phyloP scores from a whole-genome alignment of 106 monocot genomes.

The Triglochin maritima region DNA sequence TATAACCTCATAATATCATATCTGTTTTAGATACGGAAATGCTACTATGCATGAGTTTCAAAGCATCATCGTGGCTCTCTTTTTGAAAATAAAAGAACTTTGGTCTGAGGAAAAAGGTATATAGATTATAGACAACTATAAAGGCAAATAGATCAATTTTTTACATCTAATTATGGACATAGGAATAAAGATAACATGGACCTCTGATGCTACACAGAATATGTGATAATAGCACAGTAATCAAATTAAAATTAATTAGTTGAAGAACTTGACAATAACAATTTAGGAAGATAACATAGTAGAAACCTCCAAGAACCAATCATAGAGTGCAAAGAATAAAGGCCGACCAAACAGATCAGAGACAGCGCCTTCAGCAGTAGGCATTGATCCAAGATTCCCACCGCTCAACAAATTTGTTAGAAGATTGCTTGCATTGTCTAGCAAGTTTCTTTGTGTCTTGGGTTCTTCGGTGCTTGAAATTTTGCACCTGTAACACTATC shows the following conservation, averaged over 20 bases:
- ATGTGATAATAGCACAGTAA: background rate
- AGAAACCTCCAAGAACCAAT: slow-evolving; percentile 94
- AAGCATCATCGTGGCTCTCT: too few relatives aligned
- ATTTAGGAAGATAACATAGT: slow-evolving; percentile 7
- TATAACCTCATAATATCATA: too few relatives aligned
- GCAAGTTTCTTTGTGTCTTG: slow-evolving; percentile 53
- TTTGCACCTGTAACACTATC: slow-evolving; percentile 44
- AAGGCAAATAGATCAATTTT: too few relatives aligned
- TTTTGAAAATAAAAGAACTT: too few relatives aligned
- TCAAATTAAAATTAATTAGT: too few relatives aligned
- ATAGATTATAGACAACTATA: too few relatives aligned
- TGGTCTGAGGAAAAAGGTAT: too few relatives aligned
- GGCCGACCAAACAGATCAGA: slow-evolving; percentile 86
- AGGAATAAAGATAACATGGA: background rate
- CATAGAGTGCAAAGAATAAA: slow-evolving; percentile 96
- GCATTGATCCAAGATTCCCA: slow-evolving; percentile 65
- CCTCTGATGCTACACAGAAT: background rate
- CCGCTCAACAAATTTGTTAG: slow-evolving; percentile 87
- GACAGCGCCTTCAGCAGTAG: slow-evolving; percentile 84
- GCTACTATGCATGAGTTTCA: too few relatives aligned
- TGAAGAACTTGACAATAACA: too few relatives aligned
- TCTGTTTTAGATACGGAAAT: too few relatives aligned
- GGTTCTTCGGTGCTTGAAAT: slow-evolving; percentile 53
- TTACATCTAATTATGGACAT: too few relatives aligned
- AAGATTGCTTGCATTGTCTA: slow-evolving; percentile 96